Evolutionary conservation across 2,329 filamentous ascomycete species (phyloP).

Genomic region (Beauveria asiatica): DNA sequence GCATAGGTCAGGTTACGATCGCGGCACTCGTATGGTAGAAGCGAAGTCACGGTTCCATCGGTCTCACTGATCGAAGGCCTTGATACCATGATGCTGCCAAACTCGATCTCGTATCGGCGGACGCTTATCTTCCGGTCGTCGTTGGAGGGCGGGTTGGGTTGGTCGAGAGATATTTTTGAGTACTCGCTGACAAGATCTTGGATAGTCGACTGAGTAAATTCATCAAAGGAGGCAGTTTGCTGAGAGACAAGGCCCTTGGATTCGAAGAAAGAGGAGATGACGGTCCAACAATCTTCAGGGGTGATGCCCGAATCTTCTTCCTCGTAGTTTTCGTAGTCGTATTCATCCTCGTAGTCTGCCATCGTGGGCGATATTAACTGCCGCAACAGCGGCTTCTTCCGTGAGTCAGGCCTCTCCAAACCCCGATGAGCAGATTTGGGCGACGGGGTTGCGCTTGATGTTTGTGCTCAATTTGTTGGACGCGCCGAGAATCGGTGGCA

Average conservation of each 20-base stretch:
- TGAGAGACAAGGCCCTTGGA: slow-evolving; percentile 92
- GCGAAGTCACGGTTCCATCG: slow-evolving; percentile 75
- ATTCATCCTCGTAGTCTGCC: slow-evolving; percentile 49
- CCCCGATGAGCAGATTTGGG: neutral
- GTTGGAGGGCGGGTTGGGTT: slow-evolving; percentile 70
- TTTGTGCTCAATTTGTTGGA: neutral
- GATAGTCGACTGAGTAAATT: slow-evolving; percentile 90
- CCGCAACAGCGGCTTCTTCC: neutral
- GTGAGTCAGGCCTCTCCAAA: neutral
- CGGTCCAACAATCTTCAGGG: slow-evolving; percentile 95
- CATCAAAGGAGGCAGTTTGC: slow-evolving; percentile 96
- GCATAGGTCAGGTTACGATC: slow-evolving; percentile 94
- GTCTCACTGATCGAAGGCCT: slow-evolving; percentile 88
- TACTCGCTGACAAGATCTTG: slow-evolving; percentile 93
- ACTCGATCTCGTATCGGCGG: slow-evolving; percentile 90
- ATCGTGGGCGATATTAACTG: slow-evolving; percentile 25
- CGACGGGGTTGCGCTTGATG: neutral
- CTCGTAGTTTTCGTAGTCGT: slow-evolving; percentile 61
- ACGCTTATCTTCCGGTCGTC: slow-evolving; percentile 76
- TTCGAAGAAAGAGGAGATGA: slow-evolving; percentile 96
- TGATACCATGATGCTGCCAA: slow-evolving; percentile 81
- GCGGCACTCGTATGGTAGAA: slow-evolving; percentile 91
- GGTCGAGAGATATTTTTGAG: slow-evolving; percentile 83
- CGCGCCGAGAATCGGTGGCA: neutral
- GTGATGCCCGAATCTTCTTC: slow-evolving; percentile 69